Conservation (phyloP, 2,329 filamentous ascomycete genomes). For the Penicillium palitans region DNA sequence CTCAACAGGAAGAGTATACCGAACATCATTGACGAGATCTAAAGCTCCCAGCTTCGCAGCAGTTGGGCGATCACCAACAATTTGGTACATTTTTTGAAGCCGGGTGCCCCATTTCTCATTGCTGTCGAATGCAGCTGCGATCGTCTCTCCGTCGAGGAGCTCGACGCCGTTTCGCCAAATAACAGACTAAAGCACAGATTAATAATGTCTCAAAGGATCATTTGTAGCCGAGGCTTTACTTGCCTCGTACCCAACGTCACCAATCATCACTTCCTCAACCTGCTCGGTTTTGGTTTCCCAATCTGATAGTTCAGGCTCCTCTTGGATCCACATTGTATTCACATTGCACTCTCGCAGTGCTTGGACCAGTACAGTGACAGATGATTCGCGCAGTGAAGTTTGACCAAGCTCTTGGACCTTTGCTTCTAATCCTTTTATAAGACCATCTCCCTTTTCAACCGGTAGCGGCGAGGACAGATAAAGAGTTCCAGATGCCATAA, state of each 20-base stretch:
- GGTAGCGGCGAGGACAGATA: conserved; percentile 48
- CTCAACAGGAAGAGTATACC: conserved; percentile 35
- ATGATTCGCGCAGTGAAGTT: conserved; percentile 32
- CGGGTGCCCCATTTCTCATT: conserved; percentile 31
- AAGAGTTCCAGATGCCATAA: conserved; percentile 47
- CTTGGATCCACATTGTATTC: conserved; percentile 47
- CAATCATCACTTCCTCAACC: conserved; percentile 43
- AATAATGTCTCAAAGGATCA: not conserved
- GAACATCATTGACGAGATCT: conserved; percentile 35
- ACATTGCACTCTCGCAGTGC: conserved; percentile 40
- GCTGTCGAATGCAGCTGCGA: conserved; percentile 38
- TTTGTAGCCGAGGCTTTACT: not conserved
- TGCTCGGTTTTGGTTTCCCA: conserved; percentile 41
- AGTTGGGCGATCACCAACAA: conserved; percentile 42
- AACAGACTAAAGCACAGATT: conserved; percentile 37
- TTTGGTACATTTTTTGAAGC: conserved; percentile 45
- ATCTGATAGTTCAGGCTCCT: conserved; percentile 36
- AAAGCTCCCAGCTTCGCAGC: conserved; percentile 45
- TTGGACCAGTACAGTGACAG: conserved; percentile 35
- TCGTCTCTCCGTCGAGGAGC: conserved; percentile 33
- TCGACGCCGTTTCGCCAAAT: conserved; percentile 50
- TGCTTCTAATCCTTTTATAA: conserved; percentile 33
- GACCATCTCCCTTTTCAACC: conserved; percentile 30
- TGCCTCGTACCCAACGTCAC: conserved; percentile 49
- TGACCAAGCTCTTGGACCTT: conserved; percentile 31